Evolutionary conservation across 805 yeast species (phyloP).

Genomic region (Ogataea haglerorum): DNA sequence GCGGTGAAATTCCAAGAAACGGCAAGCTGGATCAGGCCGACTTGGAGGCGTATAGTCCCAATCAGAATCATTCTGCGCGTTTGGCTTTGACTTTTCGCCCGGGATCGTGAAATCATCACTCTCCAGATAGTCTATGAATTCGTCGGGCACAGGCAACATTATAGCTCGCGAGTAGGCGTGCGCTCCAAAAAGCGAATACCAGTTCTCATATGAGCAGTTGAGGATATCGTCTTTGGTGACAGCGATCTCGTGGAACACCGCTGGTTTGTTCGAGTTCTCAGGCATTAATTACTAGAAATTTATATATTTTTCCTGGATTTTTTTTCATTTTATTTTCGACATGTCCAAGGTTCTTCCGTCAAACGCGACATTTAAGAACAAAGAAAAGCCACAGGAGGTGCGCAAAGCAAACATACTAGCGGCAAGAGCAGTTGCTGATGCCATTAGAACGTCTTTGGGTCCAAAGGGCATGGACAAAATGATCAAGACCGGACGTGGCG

Average conservation of each 20-base stretch:
- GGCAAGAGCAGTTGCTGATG: conserved; percentile 93
- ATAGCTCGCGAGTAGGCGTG: conserved; percentile 45
- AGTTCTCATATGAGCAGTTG: conserved; percentile 52
- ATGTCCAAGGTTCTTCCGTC: conserved; percentile 42
- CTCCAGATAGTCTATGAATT: conserved; percentile 56
- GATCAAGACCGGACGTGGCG: conserved; percentile 92
- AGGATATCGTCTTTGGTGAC: conserved; percentile 40
- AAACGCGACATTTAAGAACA: conserved; percentile 87
- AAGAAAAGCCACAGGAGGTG: conserved; percentile 93
- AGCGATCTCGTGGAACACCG: conserved; percentile 26
- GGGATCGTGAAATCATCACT: conserved; percentile 71
- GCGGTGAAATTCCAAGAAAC: conserved; percentile 60
- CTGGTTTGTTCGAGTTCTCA: conserved; percentile 8
- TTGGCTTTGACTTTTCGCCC: conserved; percentile 36
- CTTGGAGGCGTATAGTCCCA: conserved; percentile 41
- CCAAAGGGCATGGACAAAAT: conserved; percentile 99
- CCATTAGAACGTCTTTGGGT: conserved; percentile 91
- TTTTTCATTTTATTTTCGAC: conserved; percentile 7
- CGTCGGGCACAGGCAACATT: conserved; percentile 57
- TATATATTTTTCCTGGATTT: not conserved
- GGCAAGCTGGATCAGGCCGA: conserved; percentile 40
- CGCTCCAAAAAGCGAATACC: conserved; percentile 53
- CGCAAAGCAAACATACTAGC: conserved; percentile 86
- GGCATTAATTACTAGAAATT: conserved; percentile 6
- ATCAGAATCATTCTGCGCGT: conserved; percentile 66